Percentiles rank a stretch among this genome's conserved stretches.
Evolutionary conservation across 23 red algal genomes (phyloP).

Genomic region (Pyropia haitanensis): DNA sequence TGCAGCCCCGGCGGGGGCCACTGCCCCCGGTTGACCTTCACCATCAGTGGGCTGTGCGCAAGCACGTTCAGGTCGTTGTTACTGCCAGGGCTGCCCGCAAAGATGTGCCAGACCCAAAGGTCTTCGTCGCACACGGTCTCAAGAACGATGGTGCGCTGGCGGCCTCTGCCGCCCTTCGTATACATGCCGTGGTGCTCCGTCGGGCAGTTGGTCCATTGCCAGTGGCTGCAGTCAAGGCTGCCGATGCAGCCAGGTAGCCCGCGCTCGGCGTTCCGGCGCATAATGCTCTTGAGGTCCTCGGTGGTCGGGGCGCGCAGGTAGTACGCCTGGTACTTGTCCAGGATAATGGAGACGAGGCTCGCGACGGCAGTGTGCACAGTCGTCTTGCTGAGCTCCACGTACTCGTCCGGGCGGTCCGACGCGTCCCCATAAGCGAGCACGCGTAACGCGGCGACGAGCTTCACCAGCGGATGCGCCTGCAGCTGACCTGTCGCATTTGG

Average conservation of each 20-base stretch:
- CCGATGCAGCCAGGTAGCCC: neutral
- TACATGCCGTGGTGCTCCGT: neutral
- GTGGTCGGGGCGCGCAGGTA: neutral
- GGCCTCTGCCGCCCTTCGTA: neutral
- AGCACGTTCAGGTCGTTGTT: neutral
- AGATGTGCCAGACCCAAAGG: neutral
- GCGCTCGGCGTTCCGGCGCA: neutral
- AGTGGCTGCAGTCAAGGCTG: neutral
- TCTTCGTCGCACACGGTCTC: neutral
- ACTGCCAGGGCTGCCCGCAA: neutral
- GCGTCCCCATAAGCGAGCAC: no score
- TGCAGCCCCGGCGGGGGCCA: neutral
- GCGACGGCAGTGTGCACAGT: neutral
- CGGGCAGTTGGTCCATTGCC: neutral
- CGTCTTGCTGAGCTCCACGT: neutral
- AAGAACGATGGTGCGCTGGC: neutral
- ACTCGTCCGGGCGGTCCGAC: neutral
- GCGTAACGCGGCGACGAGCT: no score
- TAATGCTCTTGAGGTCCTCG: neutral
- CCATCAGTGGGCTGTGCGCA: neutral
- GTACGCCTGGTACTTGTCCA: slow-evolving; percentile 3
- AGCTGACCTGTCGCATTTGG: no score
- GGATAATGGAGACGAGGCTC: neutral
- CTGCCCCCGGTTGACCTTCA: neutral
- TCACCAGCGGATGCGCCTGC: no score